These are phyloP conservation scores for Periconia sp. DNA, from an alignment of 2,329 filamentous ascomycete species.

Conservation along the genomic window DNA sequence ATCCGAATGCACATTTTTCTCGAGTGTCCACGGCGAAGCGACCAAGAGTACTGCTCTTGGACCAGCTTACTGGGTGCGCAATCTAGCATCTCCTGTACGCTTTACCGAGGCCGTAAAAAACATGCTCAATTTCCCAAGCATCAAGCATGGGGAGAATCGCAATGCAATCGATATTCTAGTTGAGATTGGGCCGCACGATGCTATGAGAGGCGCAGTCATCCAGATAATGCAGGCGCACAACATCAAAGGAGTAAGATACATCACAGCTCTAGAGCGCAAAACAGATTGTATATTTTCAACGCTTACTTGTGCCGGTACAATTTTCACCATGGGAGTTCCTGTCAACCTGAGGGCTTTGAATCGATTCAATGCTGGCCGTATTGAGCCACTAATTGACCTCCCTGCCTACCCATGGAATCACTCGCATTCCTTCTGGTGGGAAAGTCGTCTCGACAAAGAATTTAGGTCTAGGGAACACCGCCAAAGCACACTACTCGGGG, in stretches of 20 bases:
- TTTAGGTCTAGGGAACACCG: not conserved
- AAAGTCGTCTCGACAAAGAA: slow-evolving; percentile 3
- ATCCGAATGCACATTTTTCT: slow-evolving; percentile 7
- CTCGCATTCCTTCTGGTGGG: slow-evolving; percentile 24
- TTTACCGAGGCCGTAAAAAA: slow-evolving; percentile 15
- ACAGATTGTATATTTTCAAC: slow-evolving; percentile 15
- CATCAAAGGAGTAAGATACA: slow-evolving; percentile 5
- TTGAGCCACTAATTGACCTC: slow-evolving; percentile 18
- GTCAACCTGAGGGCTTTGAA: slow-evolving; percentile 5
- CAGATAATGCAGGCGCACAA: slow-evolving; percentile 1
- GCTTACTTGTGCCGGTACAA: slow-evolving; percentile 17
- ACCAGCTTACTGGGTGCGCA: slow-evolving; percentile 46
- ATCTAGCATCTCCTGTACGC: slow-evolving; percentile 33
- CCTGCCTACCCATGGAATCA: slow-evolving; percentile 38
- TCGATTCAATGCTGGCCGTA: not conserved
- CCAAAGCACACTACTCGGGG: slow-evolving; percentile 3
- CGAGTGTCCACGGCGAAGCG: slow-evolving; percentile 5
- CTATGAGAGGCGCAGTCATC: slow-evolving; percentile 4
- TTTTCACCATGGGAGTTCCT: slow-evolving; percentile 13
- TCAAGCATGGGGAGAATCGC: not conserved
- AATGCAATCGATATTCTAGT: slow-evolving; percentile 5
- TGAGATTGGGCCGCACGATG: slow-evolving; percentile 11
- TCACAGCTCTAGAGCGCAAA: slow-evolving; percentile 14
- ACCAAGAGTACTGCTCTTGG: slow-evolving; percentile 37
- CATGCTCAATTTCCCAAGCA: not conserved